These are phyloP conservation scores for Candida stauntonica DNA, from an alignment of 805 yeast genomes.

Conservation along the genomic window DNA sequence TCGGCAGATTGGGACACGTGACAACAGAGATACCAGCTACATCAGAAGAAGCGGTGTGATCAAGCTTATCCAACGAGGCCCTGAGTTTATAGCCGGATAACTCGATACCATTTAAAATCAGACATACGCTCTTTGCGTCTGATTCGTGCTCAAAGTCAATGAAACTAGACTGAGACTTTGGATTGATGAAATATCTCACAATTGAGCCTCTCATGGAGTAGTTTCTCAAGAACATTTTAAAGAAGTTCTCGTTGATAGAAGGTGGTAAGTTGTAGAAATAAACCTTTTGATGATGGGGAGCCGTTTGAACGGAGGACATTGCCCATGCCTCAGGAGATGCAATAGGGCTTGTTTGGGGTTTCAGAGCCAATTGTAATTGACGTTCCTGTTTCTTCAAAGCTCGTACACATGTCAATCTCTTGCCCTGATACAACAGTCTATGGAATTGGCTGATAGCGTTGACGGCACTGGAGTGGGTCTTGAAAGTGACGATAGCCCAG, in stretches of 20 bases:
- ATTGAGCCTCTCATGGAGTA: conserved; percentile 22
- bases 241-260: conserved; percentile 26
- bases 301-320: no score
- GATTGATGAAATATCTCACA: conserved; percentile 16
- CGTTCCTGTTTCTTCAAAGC: conserved; percentile 27
- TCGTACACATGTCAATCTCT: conserved; percentile 27
- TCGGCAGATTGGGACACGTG: no score
- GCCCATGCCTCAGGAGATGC: no score
- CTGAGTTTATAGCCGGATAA: conserved; percentile 17
- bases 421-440: conserved; percentile 26
- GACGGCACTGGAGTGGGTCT: conserved; percentile 41
- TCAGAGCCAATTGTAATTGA: conserved; percentile 10
- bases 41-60: not conserved
- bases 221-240: conserved; percentile 24
- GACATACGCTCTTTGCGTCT: conserved; percentile 22
- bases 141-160: conserved; percentile 26
- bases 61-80: conserved; percentile 12
- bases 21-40: not conserved
- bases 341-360: no score
- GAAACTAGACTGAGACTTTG: conserved; percentile 14
- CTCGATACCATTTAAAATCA: conserved; percentile 25
- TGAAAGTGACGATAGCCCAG: conserved; percentile 49
- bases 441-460: conserved; percentile 35
- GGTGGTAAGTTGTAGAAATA: conserved; percentile 26
- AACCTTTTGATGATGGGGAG: conserved; percentile 14